Percentiles rank a stretch among this genome's conserved stretches.
phyloP scores from a whole-genome alignment of 495 filamentous ascomycete species.

The Talaromyces ruber region DNA sequence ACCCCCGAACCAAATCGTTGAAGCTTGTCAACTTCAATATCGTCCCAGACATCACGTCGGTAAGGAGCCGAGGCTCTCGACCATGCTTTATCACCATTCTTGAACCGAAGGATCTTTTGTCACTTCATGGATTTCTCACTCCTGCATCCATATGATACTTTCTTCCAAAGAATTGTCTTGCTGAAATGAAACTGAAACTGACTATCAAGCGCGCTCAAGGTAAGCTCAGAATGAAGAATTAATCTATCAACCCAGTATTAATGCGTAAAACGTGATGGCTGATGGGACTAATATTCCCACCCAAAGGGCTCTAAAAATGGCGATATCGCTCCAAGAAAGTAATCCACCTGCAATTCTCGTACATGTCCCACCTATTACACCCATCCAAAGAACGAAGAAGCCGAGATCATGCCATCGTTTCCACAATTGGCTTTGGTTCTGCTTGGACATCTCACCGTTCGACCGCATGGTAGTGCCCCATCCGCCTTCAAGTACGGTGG shows the following conservation, averaged over 20 bases:
- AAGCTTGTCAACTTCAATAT: too few species aligned
- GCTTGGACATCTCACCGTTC: slow-evolving; percentile 11
- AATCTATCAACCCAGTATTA: slow-evolving; percentile 6
- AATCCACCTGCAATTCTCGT: slow-evolving; percentile 9
- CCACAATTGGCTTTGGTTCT: slow-evolving; percentile 12
- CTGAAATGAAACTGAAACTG: neutral
- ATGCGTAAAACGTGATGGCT: slow-evolving; percentile 13
- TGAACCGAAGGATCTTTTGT: neutral
- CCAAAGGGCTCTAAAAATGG: neutral
- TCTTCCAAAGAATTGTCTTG: neutral
- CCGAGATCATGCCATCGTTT: slow-evolving; percentile 17
- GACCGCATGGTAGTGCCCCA: slow-evolving; percentile 26
- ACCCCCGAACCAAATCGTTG: too few species aligned
- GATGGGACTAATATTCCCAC: slow-evolving; percentile 8
- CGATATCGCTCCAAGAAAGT: neutral
- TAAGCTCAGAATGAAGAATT: neutral
- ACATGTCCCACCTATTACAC: slow-evolving; percentile 14
- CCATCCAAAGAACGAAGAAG: slow-evolving; percentile 22
- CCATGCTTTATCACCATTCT: neutral
- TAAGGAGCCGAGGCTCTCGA: neutral
- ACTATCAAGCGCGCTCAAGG: neutral
- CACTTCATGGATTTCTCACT: too few species aligned
- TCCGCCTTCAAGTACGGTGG: slow-evolving; percentile 21
- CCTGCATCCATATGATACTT: neutral
- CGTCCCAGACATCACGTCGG: neutral